phyloP scores from a whole-genome alignment of 768 basidiomycete species.

The Russula abietina region DNA sequence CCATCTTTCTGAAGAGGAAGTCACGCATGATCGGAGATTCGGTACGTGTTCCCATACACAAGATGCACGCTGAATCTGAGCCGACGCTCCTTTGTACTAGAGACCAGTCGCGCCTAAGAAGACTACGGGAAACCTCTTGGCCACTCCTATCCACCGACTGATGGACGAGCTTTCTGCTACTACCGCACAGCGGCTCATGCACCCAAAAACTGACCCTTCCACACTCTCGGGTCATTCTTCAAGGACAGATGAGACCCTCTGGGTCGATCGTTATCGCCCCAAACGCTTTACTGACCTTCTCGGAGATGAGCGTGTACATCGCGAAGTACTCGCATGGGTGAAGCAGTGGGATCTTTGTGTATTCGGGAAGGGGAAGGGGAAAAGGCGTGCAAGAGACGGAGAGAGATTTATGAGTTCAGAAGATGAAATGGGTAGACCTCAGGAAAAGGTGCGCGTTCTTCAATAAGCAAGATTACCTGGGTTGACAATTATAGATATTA shows the following conservation, averaged over 20 bases:
- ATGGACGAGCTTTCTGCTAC: slow-evolving; percentile 58
- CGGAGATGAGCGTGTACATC: slow-evolving; percentile 91
- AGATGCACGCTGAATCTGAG: neutral
- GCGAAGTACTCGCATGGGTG: slow-evolving; percentile 90
- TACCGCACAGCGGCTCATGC: slow-evolving; percentile 37
- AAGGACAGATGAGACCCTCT: slow-evolving; percentile 41
- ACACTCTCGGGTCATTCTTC: neutral
- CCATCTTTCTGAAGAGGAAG: slow-evolving; percentile 16
- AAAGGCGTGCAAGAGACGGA: slow-evolving; percentile 54
- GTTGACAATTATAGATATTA: slow-evolving; percentile 53
- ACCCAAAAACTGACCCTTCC: slow-evolving; percentile 4
- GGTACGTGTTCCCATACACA: slow-evolving; percentile 1
- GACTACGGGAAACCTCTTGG: slow-evolving; percentile 51
- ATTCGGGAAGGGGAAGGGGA: slow-evolving; percentile 65
- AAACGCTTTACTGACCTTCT: slow-evolving; percentile 83
- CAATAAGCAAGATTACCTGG: neutral
- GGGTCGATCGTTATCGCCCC: slow-evolving; percentile 94
- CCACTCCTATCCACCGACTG: slow-evolving; percentile 70
- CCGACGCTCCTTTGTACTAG: neutral
- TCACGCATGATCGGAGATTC: slow-evolving; percentile 3
- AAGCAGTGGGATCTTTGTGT: slow-evolving; percentile 99
- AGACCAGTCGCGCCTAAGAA: neutral
- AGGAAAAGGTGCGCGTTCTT: slow-evolving; percentile 48
- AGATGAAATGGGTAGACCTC: slow-evolving; percentile 62
- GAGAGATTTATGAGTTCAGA: slow-evolving; percentile 42